Evolutionary conservation across 1,139 yeast genomes (phyloP).

Genomic region (Candida pseudoviswanathii): DNA sequence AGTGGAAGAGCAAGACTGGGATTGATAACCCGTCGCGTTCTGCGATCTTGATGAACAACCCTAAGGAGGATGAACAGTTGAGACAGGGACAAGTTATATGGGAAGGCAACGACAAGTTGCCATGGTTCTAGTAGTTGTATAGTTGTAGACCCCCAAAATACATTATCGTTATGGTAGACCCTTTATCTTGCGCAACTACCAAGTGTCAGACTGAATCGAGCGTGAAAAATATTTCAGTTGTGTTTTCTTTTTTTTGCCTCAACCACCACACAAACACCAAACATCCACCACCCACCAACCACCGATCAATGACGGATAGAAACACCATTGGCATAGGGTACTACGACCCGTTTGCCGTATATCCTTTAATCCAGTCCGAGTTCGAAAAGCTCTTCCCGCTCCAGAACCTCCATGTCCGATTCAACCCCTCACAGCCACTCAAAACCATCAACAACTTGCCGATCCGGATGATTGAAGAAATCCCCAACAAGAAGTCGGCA

Average conservation of each 20-base stretch:
- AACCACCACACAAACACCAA: not conserved
- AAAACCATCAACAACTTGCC: conserved; percentile 70
- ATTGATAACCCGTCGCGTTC: conserved; percentile 40
- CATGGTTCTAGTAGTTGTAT: conserved; percentile 37
- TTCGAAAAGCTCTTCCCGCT: conserved; percentile 61
- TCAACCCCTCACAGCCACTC: conserved; percentile 53
- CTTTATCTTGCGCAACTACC: too few relatives aligned
- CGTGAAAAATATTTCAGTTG: not conserved
- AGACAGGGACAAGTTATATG: conserved; percentile 34
- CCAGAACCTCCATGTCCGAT: conserved; percentile 79
- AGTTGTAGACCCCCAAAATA: too few relatives aligned
- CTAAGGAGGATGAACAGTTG: conserved; percentile 26
- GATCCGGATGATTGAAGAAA: conserved; percentile 63
- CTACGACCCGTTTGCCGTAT: conserved; percentile 83
- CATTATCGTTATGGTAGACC: too few relatives aligned
- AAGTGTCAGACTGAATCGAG: not conserved
- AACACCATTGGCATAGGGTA: conserved; percentile 57
- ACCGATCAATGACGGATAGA: not conserved
- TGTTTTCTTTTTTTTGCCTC: not conserved
- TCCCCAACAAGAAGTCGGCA: conserved; percentile 33
- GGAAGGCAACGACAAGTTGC: conserved; percentile 48
- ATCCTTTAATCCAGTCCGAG: conserved; percentile 53
- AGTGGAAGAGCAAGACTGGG: conserved; percentile 21
- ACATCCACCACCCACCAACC: not conserved
- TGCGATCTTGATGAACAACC: conserved; percentile 33